Evolutionary conservation across 148 eudicot genomes (phyloP).

Genomic region (Rhododendron simsii): DNA sequence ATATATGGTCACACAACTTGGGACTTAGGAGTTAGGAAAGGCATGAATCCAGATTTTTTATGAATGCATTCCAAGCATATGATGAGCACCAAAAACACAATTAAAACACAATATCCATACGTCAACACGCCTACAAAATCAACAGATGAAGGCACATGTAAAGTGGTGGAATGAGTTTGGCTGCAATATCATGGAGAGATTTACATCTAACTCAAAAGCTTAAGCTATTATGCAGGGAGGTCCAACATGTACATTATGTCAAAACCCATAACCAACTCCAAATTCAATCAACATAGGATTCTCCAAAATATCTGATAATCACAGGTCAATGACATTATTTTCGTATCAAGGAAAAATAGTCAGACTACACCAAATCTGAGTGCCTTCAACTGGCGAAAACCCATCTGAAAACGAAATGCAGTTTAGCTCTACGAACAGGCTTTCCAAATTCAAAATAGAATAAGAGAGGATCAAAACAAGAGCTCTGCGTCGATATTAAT

Average conservation of each 20-base stretch:
- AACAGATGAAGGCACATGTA: not conserved
- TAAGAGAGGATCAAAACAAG: not conserved
- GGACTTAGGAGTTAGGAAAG: not conserved
- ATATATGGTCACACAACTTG: not conserved
- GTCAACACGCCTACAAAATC: not conserved
- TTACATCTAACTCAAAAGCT: not conserved
- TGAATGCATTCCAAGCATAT: not conserved
- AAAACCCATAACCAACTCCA: not conserved
- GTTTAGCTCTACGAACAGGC: not conserved
- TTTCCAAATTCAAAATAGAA: not conserved
- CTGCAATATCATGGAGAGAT: not conserved
- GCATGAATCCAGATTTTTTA: not conserved
- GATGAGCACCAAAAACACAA: not conserved
- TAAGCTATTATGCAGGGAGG: not conserved
- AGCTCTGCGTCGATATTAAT: not conserved
- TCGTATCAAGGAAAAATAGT: not conserved
- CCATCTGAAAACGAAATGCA: not conserved
- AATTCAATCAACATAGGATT: not conserved
- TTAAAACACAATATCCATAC: not conserved
- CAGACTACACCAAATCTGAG: not conserved
- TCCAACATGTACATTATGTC: not conserved
- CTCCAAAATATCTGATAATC: not conserved
- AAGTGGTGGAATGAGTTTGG: not conserved
- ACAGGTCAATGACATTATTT: not conserved
- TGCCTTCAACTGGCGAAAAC: not conserved